phyloP scores from a whole-genome alignment of 148 eudicot genomes.

The Salicornia ramosissima region DNA sequence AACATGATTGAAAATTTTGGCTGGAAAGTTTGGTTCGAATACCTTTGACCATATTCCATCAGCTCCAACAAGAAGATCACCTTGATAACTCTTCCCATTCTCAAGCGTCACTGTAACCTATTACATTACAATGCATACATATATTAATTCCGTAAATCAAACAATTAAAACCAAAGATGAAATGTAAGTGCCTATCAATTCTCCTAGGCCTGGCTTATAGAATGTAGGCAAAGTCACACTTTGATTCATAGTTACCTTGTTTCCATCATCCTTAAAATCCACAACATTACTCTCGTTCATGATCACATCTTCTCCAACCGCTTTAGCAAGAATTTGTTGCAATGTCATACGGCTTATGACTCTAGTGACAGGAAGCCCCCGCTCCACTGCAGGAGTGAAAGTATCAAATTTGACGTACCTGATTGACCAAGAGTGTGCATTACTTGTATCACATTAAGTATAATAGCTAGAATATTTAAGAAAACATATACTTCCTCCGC shows the following conservation, averaged over 20 bases:
- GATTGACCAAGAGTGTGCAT: slow-evolving; percentile 28
- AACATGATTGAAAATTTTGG: background rate
- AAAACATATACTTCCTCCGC: too few species aligned
- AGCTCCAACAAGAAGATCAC: slow-evolving; percentile 94
- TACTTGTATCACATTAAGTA: too few species aligned
- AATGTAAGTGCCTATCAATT: background rate
- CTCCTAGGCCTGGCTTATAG: background rate
- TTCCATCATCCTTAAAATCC: slow-evolving; percentile 69
- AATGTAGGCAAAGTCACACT: background rate
- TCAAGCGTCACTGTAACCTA: slow-evolving; percentile 84
- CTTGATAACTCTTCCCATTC: slow-evolving; percentile 67
- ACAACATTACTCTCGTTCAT: slow-evolving; percentile 85
- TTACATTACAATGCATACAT: slow-evolving; percentile 13
- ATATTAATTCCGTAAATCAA: background rate
- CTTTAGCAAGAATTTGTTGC: slow-evolving; percentile 77
- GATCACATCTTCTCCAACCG: slow-evolving; percentile 71
- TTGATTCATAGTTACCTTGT: slow-evolving; percentile 46
- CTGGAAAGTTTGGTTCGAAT: slow-evolving; percentile 4
- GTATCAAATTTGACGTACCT: slow-evolving; percentile 99
- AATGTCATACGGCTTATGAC: slow-evolving; percentile 91
- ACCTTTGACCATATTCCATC: slow-evolving; percentile 99
- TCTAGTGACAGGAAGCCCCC: slow-evolving; percentile 92
- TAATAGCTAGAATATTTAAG: too few species aligned
- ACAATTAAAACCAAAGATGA: background rate
- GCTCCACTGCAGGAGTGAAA: slow-evolving; percentile 94